Conservation (phyloP, 805 yeast species). For the Kregervanrija pseudodelftensis region DNA sequence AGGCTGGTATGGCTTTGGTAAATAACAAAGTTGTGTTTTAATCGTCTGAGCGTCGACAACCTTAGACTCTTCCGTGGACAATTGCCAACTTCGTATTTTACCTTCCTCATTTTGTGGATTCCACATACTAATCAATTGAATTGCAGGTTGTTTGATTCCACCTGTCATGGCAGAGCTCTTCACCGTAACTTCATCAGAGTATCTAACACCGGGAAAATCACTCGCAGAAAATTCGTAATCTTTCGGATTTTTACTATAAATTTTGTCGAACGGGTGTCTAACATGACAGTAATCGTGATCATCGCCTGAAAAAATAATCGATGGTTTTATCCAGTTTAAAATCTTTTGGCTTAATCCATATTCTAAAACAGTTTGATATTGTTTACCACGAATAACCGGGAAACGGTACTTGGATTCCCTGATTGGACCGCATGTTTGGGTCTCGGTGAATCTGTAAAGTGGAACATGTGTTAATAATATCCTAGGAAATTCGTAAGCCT, state of each 20-base stretch:
- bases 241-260: slow-evolving; percentile 9
- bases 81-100: background rate
- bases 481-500: slow-evolving; percentile 39
- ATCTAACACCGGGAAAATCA: slow-evolving; percentile 14
- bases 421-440: slow-evolving; percentile 63
- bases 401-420: slow-evolving; percentile 63
- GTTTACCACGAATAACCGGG: slow-evolving; percentile 69
- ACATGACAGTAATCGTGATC: slow-evolving; percentile 94
- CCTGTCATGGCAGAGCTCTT: slow-evolving; percentile 90
- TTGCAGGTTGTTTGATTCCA: slow-evolving; percentile 82
- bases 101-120: slow-evolving; percentile 16
- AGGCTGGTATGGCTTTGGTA: slow-evolving; percentile 22
- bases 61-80: slow-evolving; percentile 11
- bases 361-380: slow-evolving; percentile 86
- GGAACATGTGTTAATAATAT: slow-evolving; percentile 86
- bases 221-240: slow-evolving; percentile 8
- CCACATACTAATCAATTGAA: slow-evolving; percentile 68
- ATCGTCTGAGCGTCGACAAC: slow-evolving; percentile 23
- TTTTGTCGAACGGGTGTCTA: slow-evolving; percentile 34
- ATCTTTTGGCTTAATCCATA: slow-evolving; percentile 51
- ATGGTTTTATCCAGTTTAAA: slow-evolving; percentile 55
- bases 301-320: slow-evolving; percentile 78
- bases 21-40: slow-evolving; percentile 22
- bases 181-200: slow-evolving; percentile 72
- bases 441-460: slow-evolving; percentile 56